phyloP scores from a whole-genome alignment of 495 filamentous ascomycete species.

The Coniosporium apollinis region DNA sequence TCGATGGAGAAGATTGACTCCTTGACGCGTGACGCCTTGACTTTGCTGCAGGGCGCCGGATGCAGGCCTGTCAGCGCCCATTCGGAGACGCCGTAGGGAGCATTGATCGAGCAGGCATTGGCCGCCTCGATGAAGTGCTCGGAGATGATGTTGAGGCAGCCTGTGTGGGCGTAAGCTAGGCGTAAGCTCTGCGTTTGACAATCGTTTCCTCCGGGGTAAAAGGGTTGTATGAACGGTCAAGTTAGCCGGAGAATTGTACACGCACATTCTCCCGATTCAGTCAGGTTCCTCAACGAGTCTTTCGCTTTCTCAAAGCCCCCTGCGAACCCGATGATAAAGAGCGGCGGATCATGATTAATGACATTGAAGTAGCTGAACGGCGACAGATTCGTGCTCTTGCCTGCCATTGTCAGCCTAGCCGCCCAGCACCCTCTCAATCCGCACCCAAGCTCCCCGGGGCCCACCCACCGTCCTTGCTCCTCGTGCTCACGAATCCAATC shows the following conservation, averaged over 20 bases:
- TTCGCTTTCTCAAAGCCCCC: slow-evolving; percentile 37
- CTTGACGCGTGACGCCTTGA: slow-evolving; percentile 54
- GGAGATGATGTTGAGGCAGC: slow-evolving; percentile 72
- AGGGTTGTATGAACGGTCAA: too few relatives aligned
- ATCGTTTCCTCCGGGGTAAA: too few relatives aligned
- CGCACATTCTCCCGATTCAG: slow-evolving; percentile 44
- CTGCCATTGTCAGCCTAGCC: too few relatives aligned
- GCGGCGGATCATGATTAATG: slow-evolving; percentile 75
- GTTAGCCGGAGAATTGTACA: not conserved
- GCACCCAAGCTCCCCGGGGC: not conserved
- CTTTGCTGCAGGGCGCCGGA: slow-evolving; percentile 45
- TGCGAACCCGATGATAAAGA: slow-evolving; percentile 65
- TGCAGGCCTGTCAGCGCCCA: slow-evolving; percentile 69
- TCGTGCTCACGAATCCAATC: slow-evolving; percentile 46
- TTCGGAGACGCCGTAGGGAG: slow-evolving; percentile 63
- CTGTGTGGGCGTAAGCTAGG: slow-evolving; percentile 15
- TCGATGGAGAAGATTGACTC: slow-evolving; percentile 76
- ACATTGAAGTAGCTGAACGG: slow-evolving; percentile 77
- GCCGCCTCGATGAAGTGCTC: slow-evolving; percentile 81
- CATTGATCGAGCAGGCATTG: slow-evolving; percentile 60
- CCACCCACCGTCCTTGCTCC: slow-evolving; percentile 35
- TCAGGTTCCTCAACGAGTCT: slow-evolving; percentile 61
- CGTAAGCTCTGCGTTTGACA: too few relatives aligned
- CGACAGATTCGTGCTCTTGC: slow-evolving; percentile 53
- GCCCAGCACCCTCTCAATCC: too few relatives aligned